phyloP scores from a whole-genome alignment of 768 basidiomycete genomes.

The Tylopilus cervinicoccineus region DNA sequence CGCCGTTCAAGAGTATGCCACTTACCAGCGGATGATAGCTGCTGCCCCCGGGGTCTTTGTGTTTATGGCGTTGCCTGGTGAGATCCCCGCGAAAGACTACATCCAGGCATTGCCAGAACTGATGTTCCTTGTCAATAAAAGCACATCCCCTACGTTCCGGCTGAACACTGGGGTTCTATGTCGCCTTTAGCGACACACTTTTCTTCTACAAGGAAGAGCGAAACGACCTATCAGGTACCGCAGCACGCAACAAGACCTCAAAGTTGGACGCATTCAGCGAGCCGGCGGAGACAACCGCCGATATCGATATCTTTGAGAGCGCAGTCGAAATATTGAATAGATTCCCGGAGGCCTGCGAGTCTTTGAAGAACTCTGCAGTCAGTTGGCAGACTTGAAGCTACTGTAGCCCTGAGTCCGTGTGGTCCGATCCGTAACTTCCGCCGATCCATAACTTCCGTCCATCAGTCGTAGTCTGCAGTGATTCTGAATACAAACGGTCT shows the following conservation, averaged over 20 bases:
- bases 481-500: not conserved
- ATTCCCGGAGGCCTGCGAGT: constrained; percentile 2
- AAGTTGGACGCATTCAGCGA: constrained; percentile 25
- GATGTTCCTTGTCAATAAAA: constrained; percentile 25
- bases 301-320: constrained; percentile 13
- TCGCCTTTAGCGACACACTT: constrained; percentile 10
- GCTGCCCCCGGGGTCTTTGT: not conserved
- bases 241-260: constrained; percentile 13
- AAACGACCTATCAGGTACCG: constrained; percentile 33
- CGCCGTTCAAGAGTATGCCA: not conserved
- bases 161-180: not conserved
- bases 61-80: not conserved
- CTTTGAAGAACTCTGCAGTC: constrained; percentile 1
- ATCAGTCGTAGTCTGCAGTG: not conserved
- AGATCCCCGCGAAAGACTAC: not conserved
- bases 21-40: not conserved
- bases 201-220: constrained; percentile 13
- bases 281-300: constrained; percentile 22
- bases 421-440: too few relatives aligned
- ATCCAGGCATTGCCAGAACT: not conserved
- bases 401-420: not conserved
- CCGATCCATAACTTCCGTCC: not conserved
- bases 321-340: constrained; percentile 16
- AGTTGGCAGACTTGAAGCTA: constrained; percentile 15
- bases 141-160: constrained; percentile 20